Evolutionary conservation across 2,329 filamentous ascomycete species (phyloP).

Genomic region (Penicillium sp.): DNA sequence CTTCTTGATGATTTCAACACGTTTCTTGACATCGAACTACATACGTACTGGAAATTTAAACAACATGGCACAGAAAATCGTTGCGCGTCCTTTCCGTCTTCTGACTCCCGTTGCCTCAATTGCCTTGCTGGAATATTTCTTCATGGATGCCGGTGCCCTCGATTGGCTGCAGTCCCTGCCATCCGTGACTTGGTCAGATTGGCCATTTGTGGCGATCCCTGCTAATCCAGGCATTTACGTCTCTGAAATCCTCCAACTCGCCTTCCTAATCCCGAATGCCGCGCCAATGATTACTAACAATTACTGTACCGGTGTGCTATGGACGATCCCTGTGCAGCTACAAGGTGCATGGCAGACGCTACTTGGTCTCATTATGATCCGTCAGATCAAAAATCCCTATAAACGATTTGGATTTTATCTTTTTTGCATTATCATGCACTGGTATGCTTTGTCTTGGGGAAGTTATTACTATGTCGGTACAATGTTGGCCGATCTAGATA

Average conservation of each 20-base stretch:
- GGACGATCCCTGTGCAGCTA: constrained; percentile 49
- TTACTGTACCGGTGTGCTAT: constrained; percentile 49
- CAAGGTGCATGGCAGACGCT: constrained; percentile 47
- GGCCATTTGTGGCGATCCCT: constrained; percentile 43
- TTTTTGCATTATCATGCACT: constrained; percentile 42
- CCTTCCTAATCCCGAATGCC: constrained; percentile 47
- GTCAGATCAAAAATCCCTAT: constrained; percentile 44
- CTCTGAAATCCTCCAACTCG: constrained; percentile 43
- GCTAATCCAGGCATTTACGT: constrained; percentile 42
- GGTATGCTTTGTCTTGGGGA: constrained; percentile 47
- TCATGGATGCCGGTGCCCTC: constrained; percentile 43
- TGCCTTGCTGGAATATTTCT: constrained; percentile 45
- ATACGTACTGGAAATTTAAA: constrained; percentile 41
- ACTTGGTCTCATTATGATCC: constrained; percentile 40
- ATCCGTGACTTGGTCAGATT: constrained; percentile 46
- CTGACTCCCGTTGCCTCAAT: constrained; percentile 45
- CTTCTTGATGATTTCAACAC: constrained; percentile 48
- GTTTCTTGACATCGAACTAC: constrained; percentile 43
- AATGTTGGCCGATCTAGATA: constrained; percentile 43
- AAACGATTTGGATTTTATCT: constrained; percentile 46
- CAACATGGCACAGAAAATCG: constrained; percentile 42
- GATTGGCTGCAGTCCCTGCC: constrained; percentile 44
- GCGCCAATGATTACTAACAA: constrained; percentile 46
- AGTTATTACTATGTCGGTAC: constrained; percentile 45
- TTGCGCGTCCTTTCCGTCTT: constrained; percentile 43